Base-by-base conservation (phyloP, 495 filamentous ascomycete species). In the Neurospora sp. region DNA sequence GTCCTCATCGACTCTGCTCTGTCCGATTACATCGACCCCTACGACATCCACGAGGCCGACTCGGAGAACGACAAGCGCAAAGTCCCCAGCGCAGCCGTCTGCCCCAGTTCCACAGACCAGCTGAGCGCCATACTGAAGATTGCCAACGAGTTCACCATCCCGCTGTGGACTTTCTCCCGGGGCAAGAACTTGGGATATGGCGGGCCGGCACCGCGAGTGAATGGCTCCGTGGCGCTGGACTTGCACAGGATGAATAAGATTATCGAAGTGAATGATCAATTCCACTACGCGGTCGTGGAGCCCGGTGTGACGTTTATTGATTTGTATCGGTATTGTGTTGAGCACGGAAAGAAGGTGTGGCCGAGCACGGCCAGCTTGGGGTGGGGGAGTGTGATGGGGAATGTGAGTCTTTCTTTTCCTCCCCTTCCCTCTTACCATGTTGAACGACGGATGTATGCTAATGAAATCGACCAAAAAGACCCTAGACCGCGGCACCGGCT, bases 151-250 rank as follows among this genome's bases (percentile, higher is more conserved):
- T 80, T 79, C 73, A 68, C 73, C n/a, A 81, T 89, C n/a, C 86
- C 87, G 0, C 75, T 87, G 0, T 88, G 82, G 79, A 83, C 86
- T 0, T 82, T 85, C 41, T 86, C 84, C 1, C 81, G 86, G 31
- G 87, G 87, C 2, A 83, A 87, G 69, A 88, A 89, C 70, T 74
- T 87, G 17, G 82, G 81, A 73, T 90, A 90, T 73, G 89, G 89
- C 37, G 89, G 88, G 40, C 84, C 87, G 0, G 85, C 86, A 0
- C 86, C 87, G 4, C 76, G 85, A 0, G 81, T 89, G 4, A 81
- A 79, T 5, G 88, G 88, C 9, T 83, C 81, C 39, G 82, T 90
- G 7, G 85, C 86, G 8, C 70, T 90, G 8, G 87, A 89, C 72
- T 76, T 90, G 27, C 84, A 85, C 69, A 81, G 82, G 20, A 89